Evolutionary conservation across 108 stramenopile species (phyloP).

Genomic region (Craspedostauros australis): DNA sequence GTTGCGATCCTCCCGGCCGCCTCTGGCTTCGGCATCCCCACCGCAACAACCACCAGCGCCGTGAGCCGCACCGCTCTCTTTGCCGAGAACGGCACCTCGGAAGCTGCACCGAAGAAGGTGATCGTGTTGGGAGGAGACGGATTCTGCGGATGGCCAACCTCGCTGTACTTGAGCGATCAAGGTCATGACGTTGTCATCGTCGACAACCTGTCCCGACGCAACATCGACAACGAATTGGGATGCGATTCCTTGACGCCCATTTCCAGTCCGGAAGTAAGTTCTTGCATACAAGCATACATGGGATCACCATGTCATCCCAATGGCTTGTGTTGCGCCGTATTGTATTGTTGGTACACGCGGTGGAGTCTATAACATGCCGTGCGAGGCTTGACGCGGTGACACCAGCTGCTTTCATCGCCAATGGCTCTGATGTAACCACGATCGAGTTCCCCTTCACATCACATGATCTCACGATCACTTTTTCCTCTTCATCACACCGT

Average conservation of each 20-base stretch:
- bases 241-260: constrained; percentile 95
- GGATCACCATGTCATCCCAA: not conserved
- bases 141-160: constrained; percentile 98
- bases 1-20: constrained; percentile 2
- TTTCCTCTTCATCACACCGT: no score
- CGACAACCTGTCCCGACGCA: constrained; percentile 90
- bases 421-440: no score
- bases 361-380: no score
- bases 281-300: not conserved
- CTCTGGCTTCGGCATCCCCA: constrained; percentile 2
- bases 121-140: constrained; percentile 92
- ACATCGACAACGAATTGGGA: constrained; percentile 91
- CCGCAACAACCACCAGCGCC: not conserved
- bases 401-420: no score
- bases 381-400: no score
- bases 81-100: constrained; percentile 14
- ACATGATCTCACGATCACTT: no score
- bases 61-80: not conserved
- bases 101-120: constrained; percentile 66
- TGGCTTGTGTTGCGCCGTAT: not conserved
- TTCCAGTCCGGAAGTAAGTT: constrained; percentile 67
- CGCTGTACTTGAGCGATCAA: constrained; percentile 84
- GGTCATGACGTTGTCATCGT: constrained; percentile 91
- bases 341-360: no score
- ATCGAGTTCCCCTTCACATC: no score